Base-by-base conservation (phyloP, 176 grass and related monocot genomes). In the Raddia distichophylla region DNA sequence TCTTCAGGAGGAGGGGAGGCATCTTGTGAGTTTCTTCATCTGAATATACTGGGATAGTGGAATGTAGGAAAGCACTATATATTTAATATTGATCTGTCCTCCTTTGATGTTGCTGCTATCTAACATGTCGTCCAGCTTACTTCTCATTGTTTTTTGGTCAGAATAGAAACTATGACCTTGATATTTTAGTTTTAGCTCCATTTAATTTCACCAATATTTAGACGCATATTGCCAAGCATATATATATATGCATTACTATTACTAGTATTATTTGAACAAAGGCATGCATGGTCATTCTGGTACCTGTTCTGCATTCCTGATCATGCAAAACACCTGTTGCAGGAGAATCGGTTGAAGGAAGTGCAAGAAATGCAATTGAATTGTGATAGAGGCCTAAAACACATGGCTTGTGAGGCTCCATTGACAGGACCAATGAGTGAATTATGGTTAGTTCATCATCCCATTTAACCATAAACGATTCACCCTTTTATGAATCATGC, bases 281-380 rank as follows among this genome's bases (percentile, higher is more conserved):
- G 74, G 11, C 62, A 22, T 80, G 48, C 19, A 33, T 13, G 14
- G 40, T 66, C 49, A 59, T 80, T 55, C 3, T 73, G 4, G 5
- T 60, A 63, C 12, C 1, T n/a, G 55, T 52, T 7, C 45, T 65
- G 0, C 3, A 3, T 27, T 80, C 32, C 81, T 53, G 68, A 84
- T 11, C 69, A 62, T 82, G 58, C 7, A 17, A 67, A 61, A 54
- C 73, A 60, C 34, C 17, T 78, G 1, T 80, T 75, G 53, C 87
- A 99, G 97, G 97, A 95, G 69, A 91, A 85, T 32, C 92, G 93
- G 83, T 91, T 99, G 86, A 95, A 85, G 79, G 90, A 99, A 87
- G 93, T 99, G 40, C 91, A 95, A 81, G 90, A 93, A 88, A 99
- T 99, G 93, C 80, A 87, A 77, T 33, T 60, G 64, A 94, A 88